Base-by-base conservation (phyloP, 2,329 filamentous ascomycete genomes). In the Aspergillus versicolor region DNA sequence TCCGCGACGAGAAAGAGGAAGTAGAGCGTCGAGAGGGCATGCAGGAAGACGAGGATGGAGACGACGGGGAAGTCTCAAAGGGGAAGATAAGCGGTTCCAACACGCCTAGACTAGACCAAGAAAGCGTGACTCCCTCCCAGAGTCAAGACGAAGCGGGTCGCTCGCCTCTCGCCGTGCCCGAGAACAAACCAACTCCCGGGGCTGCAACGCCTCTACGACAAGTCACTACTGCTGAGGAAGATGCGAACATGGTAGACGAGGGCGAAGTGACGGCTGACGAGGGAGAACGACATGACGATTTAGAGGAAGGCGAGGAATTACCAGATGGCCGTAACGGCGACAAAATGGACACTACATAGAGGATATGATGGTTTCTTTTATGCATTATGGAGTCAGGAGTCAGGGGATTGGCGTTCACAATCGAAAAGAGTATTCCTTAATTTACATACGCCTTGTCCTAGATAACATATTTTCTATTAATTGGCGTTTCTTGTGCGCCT, bases 1-100 rank as follows among this genome's bases (percentile, higher is more conserved):
- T 97, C 68, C 87, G 92, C 59, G 92, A 96, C 68, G 93, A 97
- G 80, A 96, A 96, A 77, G 92, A 96, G 72, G 92, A 96, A 75
- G 90, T 94, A 0, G 92, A 96, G 75, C 82, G 91, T 42, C 84
- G 91, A 54, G 91, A 95, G 73, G 91, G 91, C 30, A 91, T 91
- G 62, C 87, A 86, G 47, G 87, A 82, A 60, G 81, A 77, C 4
- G 81, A 88, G 64, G 86, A 87, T 38, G 82, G 77, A 5, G 80
- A 81, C 59, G 81, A 82, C 13, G 82, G 73, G 5, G 82, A 82
- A 54, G 74, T 74, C 32, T 82, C 79, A 2, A 75, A 75, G 38
- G 82, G 79, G 19, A 77, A 78, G 61, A 65, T 70, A 5, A 82
- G 77, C 61, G 76, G 74, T 17, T 74, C 74, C 47, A 81, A 77